Evolutionary conservation across 257 asterid genomes (phyloP).

Genomic region (Solanum acaule): DNA sequence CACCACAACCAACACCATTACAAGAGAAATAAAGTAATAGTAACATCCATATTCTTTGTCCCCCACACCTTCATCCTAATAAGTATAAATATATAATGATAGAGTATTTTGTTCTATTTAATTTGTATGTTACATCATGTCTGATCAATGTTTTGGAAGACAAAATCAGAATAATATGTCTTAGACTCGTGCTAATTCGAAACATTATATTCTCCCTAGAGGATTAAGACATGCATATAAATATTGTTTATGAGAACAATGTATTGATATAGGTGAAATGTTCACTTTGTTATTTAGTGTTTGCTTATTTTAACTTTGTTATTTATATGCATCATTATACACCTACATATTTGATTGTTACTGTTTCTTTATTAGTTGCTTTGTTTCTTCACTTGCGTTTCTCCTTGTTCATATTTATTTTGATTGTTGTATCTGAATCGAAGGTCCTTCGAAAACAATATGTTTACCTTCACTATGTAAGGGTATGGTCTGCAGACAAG

Average conservation of each 20-base stretch:
- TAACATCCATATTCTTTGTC: background rate
- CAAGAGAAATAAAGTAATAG: background rate
- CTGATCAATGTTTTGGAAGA: background rate
- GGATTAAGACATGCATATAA: background rate
- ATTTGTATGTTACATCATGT: background rate
- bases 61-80: background rate
- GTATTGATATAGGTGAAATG: background rate
- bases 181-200: background rate
- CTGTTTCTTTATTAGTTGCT: background rate
- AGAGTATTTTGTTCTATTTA: background rate
- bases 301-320: background rate
- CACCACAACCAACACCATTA: background rate
- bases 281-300: background rate
- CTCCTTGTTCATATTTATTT: no score
- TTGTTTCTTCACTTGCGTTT: no score
- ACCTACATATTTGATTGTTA: background rate
- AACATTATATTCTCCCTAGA: background rate
- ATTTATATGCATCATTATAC: background rate
- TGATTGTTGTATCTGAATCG: fast-evolving
- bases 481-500: no score
- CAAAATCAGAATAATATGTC: background rate
- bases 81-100: background rate
- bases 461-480: background rate
- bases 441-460: background rate
- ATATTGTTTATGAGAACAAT: background rate